Evolutionary conservation across 2,329 filamentous ascomycete species (phyloP).

Genomic region (Fusarium xylarioides): DNA sequence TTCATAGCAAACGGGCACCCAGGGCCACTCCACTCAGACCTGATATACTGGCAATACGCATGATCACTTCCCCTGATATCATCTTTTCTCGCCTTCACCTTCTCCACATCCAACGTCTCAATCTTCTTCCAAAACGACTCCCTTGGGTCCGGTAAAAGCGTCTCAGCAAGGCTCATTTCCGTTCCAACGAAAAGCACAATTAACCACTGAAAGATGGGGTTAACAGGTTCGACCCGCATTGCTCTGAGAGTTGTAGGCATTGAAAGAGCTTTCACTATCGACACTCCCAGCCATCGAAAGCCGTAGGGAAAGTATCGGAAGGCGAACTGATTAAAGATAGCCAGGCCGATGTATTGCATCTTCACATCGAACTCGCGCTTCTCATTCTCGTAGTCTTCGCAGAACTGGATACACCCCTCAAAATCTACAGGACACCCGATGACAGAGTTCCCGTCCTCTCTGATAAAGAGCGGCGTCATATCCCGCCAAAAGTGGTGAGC

Average conservation of each 20-base stretch:
- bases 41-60: background rate
- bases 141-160: background rate
- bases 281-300: background rate
- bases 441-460: background rate
- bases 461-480: background rate
- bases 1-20: background rate
- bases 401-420: background rate
- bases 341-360: background rate
- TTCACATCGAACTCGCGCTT: background rate
- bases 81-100: background rate
- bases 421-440: background rate
- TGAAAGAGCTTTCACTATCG: background rate
- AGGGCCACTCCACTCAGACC: background rate
- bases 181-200: background rate
- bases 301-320: background rate
- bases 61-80: background rate
- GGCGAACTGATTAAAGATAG: background rate
- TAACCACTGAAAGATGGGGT: background rate
- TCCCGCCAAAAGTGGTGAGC: constrained; percentile 9
- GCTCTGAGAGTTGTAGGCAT: background rate
- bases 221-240: background rate
- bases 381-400: background rate
- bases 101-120: background rate
- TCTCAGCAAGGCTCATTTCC: background rate
- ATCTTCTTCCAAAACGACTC: constrained; percentile 4